Evolutionary conservation across 345 rosid genomes (phyloP).

Genomic region (Combretum micranthum): DNA sequence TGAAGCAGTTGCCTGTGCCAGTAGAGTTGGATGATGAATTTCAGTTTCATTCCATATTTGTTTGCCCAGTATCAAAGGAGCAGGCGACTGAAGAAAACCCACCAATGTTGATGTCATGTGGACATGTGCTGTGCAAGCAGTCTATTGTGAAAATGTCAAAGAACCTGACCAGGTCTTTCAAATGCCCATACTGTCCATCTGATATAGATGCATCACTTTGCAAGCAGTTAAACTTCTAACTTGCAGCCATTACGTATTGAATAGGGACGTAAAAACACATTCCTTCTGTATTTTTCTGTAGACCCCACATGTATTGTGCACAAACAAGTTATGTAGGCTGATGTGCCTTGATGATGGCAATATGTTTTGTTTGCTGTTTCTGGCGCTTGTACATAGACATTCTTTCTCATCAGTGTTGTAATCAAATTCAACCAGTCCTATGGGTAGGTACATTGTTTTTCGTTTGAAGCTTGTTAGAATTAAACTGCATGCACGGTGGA

Average conservation of each 20-base stretch:
- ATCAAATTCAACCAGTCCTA: neutral
- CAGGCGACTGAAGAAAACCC: constrained; percentile 68
- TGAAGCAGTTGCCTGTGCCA: constrained; percentile 59
- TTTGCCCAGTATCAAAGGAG: constrained; percentile 69
- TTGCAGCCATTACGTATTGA: too few species aligned
- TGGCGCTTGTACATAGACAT: constrained; percentile 9
- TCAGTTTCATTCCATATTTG: constrained; percentile 70
- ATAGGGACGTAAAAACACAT: too few species aligned
- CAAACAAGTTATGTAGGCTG: too few species aligned
- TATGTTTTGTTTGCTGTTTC: neutral
- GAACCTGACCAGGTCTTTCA: constrained; percentile 38
- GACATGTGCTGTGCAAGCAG: constrained; percentile 71
- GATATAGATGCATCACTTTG: constrained; percentile 37
- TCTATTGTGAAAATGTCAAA: constrained; percentile 62
- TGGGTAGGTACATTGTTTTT: neutral
- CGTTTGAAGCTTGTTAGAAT: too few species aligned
- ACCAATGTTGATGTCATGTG: constrained; percentile 60
- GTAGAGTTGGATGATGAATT: constrained; percentile 51
- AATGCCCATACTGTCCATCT: constrained; percentile 62
- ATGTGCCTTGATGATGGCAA: too few species aligned
- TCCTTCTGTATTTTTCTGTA: too few species aligned
- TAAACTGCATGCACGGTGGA: too few species aligned
- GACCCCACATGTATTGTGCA: too few species aligned
- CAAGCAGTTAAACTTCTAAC: constrained; percentile 47
- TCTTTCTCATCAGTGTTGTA: neutral